Base-by-base conservation (phyloP, 2,329 filamentous ascomycete species). In the Fusarium ramigenum region DNA sequence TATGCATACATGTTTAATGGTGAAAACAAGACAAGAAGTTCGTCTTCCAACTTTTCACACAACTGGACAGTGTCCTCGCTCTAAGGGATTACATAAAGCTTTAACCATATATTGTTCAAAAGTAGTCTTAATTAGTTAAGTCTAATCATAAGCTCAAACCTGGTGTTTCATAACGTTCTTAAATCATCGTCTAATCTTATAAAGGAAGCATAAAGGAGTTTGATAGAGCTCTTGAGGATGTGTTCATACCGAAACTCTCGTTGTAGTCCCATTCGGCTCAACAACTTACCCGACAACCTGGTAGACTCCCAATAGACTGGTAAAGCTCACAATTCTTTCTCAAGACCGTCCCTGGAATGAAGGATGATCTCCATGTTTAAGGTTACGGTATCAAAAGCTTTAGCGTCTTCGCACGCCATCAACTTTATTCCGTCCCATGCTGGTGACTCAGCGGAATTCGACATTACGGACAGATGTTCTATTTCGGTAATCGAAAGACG, bases 401-500 rank as follows among this genome's bases (percentile, higher is more conserved):
- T 59, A 59, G 56, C 42, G 56, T 42, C 37, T 34, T 32, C 34
- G 37, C 47, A 61, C 58, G 58, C 37, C 49, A 61, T 61, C 49
- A 36, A 32, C 58, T 42, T 34, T 60, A 49, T 59, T 50, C 47
- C 40, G 34, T 21, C 36, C 14, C 15, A 54, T 49, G 30, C 14
- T 50, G 56, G 42, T 59, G 28, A 28, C 30, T 59, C 32, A 59
- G 40, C 23, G 23, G 54, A 25, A 49, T 32, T 21, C 25, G 30
- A 49, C 40, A 21, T 37, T 59, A 23, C 16, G 58, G 52, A 63
- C 37, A 63, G 37, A 60, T 30, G 18, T 44, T 63, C 69, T 53
- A 63, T 72, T 74, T 74, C 63, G 67, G 71, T 67, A 63, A 74
- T 74, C 66, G 54, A 44, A 63, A 28, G 43, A 40, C 32, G 43